phyloP scores from a whole-genome alignment of 495 filamentous ascomycete genomes.

The Trichocladium antarcticum region DNA sequence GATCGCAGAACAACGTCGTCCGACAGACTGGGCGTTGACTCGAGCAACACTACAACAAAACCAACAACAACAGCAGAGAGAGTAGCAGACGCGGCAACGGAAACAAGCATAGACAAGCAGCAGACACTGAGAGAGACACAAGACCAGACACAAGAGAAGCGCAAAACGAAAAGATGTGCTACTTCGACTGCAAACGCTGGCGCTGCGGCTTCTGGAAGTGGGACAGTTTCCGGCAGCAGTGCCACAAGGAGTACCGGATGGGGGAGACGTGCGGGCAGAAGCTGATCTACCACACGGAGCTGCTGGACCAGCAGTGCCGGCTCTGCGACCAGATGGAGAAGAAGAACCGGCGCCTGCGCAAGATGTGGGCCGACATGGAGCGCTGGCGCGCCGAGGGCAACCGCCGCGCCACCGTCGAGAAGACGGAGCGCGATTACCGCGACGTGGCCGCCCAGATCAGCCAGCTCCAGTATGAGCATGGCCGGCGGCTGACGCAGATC shows the following conservation, averaged over 20 bases:
- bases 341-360: constrained; percentile 63
- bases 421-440: constrained; percentile 51
- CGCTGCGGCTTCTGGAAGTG: constrained; percentile 88
- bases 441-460: constrained; percentile 57
- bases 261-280: constrained; percentile 97
- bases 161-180: constrained; percentile 43
- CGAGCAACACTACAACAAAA: too few relatives aligned
- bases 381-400: constrained; percentile 70
- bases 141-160: not conserved
- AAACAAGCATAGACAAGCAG: too few relatives aligned
- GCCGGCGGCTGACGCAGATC: constrained; percentile 24
- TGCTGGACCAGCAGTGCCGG: constrained; percentile 54
- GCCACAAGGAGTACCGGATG: constrained; percentile 90
- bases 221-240: constrained; percentile 89
- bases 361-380: constrained; percentile 65
- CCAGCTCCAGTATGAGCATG: constrained; percentile 41
- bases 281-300: constrained; percentile 62
- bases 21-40: too few relatives aligned
- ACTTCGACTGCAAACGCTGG: constrained; percentile 52
- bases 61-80: too few relatives aligned
- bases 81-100: too few relatives aligned
- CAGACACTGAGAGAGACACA: not conserved
- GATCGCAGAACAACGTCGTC: too few relatives aligned
- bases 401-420: constrained; percentile 71
- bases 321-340: constrained; percentile 87